These are phyloP conservation scores for Suhomyces chickasaworum DNA, from an alignment of 1,139 yeast species.

Conservation along the genomic window DNA sequence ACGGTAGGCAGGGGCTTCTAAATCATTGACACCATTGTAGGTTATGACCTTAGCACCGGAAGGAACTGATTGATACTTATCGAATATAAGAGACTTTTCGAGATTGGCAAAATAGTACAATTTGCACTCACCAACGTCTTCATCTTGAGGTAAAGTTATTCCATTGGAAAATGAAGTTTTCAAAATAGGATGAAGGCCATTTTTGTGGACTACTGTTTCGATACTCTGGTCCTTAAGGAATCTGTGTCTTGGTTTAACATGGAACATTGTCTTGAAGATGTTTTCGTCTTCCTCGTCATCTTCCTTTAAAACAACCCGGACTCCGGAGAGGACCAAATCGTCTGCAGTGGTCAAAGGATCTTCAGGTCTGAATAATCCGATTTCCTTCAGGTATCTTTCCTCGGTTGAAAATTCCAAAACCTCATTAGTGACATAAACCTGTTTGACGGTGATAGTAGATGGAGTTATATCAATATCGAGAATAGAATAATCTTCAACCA, in stretches of 20 bases:
- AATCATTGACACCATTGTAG: slow-evolving; percentile 37
- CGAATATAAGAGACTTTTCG: slow-evolving; percentile 41
- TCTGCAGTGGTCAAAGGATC: slow-evolving; percentile 29
- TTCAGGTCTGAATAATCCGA: slow-evolving; percentile 40
- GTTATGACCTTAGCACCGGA: slow-evolving; percentile 27
- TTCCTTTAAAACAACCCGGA: slow-evolving; percentile 31
- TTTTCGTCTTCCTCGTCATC: slow-evolving; percentile 14
- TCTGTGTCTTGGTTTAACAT: slow-evolving; percentile 47
- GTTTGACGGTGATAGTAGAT: slow-evolving; percentile 4
- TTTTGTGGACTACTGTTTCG: slow-evolving; percentile 20
- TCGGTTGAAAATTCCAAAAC: neutral
- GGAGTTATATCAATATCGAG: slow-evolving; percentile 1
- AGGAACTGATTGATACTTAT: slow-evolving; percentile 40
- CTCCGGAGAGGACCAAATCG: slow-evolving; percentile 39
- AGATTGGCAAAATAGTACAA: slow-evolving; percentile 37
- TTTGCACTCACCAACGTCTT: slow-evolving; percentile 34
- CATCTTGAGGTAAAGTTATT: slow-evolving; percentile 14
- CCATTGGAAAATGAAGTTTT: slow-evolving; percentile 21
- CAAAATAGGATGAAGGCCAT: slow-evolving; percentile 46
- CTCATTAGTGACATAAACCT: slow-evolving; percentile 1
- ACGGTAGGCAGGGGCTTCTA: slow-evolving; percentile 48
- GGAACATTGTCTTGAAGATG: slow-evolving; percentile 42
- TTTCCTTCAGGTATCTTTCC: slow-evolving; percentile 24
- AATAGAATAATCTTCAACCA: slow-evolving; percentile 3
- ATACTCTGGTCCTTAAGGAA: slow-evolving; percentile 12